These are phyloP conservation scores for Solanum microdontum DNA, from an alignment of 257 asterid genomes.

Conservation along the genomic window DNA sequence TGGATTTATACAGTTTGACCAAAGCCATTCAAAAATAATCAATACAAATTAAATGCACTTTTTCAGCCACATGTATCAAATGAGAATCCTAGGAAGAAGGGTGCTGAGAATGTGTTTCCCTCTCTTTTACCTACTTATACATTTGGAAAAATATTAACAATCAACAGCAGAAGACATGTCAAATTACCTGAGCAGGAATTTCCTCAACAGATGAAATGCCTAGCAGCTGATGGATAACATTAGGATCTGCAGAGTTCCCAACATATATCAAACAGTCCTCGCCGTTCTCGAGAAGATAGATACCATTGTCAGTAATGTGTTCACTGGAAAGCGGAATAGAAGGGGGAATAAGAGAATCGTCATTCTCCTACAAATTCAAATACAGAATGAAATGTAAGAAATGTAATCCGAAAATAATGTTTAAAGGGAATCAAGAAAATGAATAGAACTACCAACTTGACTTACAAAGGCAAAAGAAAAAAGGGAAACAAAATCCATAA, in stretches of 20 bases:
- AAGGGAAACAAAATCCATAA: background rate
- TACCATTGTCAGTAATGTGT: constrained; percentile 63
- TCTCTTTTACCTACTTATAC: background rate
- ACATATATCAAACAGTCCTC: constrained; percentile 81
- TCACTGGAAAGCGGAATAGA: constrained; percentile 79
- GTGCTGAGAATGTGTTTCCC: background rate
- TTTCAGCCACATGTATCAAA: background rate
- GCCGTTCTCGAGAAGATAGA: constrained; percentile 94
- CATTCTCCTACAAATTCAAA: constrained; percentile 49
- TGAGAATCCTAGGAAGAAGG: background rate
- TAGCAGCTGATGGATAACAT: constrained; percentile 49
- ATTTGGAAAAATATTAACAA: background rate
- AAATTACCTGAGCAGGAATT: constrained; percentile 62
- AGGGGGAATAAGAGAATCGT: constrained; percentile 53
- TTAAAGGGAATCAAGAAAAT: background rate
- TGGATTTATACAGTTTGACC: background rate
- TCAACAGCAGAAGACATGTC: background rate
- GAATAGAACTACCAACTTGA: background rate
- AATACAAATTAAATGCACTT: background rate
- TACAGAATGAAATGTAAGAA: background rate
- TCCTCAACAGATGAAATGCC: constrained; percentile 78
- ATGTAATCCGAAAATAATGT: background rate
- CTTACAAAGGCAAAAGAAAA: background rate
- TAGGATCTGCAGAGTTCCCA: constrained; percentile 57
- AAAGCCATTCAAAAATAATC: background rate